Conservation (phyloP, 352 stramenopile species). For the Phytophthora pseudosyringae region DNA sequence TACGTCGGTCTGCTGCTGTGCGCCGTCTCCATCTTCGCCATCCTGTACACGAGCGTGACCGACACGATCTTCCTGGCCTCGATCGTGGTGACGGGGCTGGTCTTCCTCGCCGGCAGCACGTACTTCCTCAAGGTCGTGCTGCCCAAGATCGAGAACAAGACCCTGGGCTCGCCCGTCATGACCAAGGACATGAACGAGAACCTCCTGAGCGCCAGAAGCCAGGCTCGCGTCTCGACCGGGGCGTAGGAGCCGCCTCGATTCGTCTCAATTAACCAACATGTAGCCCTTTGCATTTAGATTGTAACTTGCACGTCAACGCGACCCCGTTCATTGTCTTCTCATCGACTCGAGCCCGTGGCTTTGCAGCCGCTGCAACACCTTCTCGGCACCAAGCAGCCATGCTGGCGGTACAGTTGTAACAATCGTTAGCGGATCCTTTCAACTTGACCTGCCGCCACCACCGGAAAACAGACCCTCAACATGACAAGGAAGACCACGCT, state of each 20-base stretch:
- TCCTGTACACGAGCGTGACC: conserved; percentile 61
- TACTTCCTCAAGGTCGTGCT: conserved; percentile 52
- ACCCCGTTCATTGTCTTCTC: background rate
- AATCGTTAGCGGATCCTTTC: no score
- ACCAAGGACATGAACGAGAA: conserved; percentile 43
- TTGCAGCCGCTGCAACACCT: no score
- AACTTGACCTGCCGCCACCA: no score
- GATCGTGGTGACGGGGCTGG: conserved; percentile 47
- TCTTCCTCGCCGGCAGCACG: conserved; percentile 52
- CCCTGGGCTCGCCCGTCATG: conserved; percentile 27
- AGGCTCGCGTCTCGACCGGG: conserved; percentile 6
- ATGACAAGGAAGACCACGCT: background rate
- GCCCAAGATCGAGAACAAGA: conserved; percentile 45
- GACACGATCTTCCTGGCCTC: conserved; percentile 59
- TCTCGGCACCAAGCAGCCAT: no score
- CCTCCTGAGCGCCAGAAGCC: conserved; percentile 30
- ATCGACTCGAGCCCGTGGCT: background rate
- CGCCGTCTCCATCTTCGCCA: conserved; percentile 49
- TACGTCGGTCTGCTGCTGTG: conserved; percentile 51
- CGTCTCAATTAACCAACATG: background rate
- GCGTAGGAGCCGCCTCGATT: background rate
- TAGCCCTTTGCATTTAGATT: conserved; percentile 1
- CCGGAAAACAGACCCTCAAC: no score
- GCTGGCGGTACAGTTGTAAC: no score
- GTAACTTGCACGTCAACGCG: conserved; percentile 21